Evolutionary conservation across 148 eudicot genomes (phyloP).

Genomic region (Linanthus parryae): DNA sequence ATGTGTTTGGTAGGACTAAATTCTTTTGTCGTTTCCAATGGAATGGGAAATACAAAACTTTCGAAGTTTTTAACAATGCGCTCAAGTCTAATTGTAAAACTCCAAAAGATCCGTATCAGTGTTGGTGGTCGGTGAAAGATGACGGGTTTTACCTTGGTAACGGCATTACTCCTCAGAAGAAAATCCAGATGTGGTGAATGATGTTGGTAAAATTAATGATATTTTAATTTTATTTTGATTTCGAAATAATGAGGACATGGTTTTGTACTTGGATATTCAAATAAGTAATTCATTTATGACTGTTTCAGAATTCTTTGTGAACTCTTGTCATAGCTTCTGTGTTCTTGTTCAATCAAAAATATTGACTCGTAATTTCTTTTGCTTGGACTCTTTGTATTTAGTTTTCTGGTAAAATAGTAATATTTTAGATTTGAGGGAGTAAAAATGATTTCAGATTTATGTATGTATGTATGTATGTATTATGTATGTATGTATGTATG

Average conservation of each 20-base stretch:
- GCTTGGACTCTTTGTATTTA: too few relatives aligned
- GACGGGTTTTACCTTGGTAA: not conserved
- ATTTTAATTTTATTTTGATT: too few relatives aligned
- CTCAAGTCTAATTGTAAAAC: not conserved
- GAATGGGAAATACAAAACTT: not conserved
- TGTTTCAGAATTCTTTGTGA: not conserved
- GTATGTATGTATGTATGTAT: too few relatives aligned
- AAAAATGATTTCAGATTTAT: too few relatives aligned
- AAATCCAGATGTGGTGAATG: not conserved
- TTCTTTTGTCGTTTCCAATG: constrained; percentile 1
- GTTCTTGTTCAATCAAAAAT: too few relatives aligned
- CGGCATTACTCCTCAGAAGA: not conserved
- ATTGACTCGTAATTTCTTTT: too few relatives aligned
- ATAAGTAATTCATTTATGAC: not conserved
- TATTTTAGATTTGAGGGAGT: too few relatives aligned
- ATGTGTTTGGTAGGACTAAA: not conserved
- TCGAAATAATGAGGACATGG: too few relatives aligned
- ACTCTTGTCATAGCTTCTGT: not conserved
- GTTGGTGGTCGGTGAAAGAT: not conserved
- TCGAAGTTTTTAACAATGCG: not conserved
- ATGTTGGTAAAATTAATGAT: too few relatives aligned
- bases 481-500: too few relatives aligned
- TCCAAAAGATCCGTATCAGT: not conserved
- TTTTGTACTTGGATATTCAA: not conserved
- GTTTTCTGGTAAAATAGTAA: too few relatives aligned